A percentile compares a stretch with the other conserved stretches of the same genome.
These are phyloP conservation scores for Xylaria acuta DNA, from an alignment of 495 filamentous ascomycete species.

Conservation along the genomic window DNA sequence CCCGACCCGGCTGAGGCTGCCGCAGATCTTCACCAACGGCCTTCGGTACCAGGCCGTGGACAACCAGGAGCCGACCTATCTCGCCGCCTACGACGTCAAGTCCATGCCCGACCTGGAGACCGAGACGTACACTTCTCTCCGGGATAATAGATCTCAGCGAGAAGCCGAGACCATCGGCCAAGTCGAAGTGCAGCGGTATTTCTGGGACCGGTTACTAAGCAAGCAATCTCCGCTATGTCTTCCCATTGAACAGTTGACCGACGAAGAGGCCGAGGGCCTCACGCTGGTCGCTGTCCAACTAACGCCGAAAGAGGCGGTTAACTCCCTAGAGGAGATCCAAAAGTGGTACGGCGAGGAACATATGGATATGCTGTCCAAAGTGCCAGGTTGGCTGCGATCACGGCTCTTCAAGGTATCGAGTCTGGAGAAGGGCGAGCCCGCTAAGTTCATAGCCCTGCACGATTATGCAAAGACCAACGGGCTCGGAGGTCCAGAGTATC, in stretches of 20 bases:
- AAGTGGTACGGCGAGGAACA: slow-evolving; percentile 79
- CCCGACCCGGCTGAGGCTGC: slow-evolving; percentile 73
- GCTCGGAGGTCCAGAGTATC: slow-evolving; percentile 65
- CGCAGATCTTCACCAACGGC: slow-evolving; percentile 72
- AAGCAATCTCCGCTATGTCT: slow-evolving; percentile 60
- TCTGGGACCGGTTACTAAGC: slow-evolving; percentile 68
- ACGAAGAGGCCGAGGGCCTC: slow-evolving; percentile 64
- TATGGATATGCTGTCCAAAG: slow-evolving; percentile 69
- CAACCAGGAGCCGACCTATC: slow-evolving; percentile 65
- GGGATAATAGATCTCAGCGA: slow-evolving; percentile 71
- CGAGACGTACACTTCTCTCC: slow-evolving; percentile 69
- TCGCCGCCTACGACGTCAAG: slow-evolving; percentile 81
- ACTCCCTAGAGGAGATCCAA: slow-evolving; percentile 56
- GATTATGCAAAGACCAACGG: slow-evolving; percentile 72
- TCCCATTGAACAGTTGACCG: slow-evolving; percentile 63
- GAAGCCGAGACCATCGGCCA: slow-evolving; percentile 78
- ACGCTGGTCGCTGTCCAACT: slow-evolving; percentile 68
- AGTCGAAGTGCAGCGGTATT: slow-evolving; percentile 71
- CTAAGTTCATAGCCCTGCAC: slow-evolving; percentile 69
- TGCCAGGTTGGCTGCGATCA: slow-evolving; percentile 78
- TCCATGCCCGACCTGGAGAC: slow-evolving; percentile 72
- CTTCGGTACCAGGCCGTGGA: slow-evolving; percentile 78
- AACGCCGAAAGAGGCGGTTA: slow-evolving; percentile 57
- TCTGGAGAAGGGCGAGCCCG: slow-evolving; percentile 55
- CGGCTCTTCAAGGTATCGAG: slow-evolving; percentile 66